Percentiles rank a stretch among this genome's conserved stretches.
Conservation (phyloP, 768 basidiomycete genomes). For the Fomitopsis pulvina region DNA sequence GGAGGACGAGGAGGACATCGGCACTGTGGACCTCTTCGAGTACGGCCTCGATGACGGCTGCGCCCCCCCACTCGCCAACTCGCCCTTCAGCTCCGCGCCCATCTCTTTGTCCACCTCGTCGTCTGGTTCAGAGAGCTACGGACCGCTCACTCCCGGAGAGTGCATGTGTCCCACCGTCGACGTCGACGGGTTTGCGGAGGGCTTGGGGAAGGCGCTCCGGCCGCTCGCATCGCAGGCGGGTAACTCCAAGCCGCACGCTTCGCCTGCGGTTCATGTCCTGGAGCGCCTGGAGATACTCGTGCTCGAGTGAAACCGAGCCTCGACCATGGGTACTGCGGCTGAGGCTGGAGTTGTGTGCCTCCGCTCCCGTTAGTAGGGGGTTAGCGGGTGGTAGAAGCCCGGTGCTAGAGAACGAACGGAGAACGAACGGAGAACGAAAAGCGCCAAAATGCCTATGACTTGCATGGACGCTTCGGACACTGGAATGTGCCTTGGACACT, state of each 20-base stretch:
- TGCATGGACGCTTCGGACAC: background rate
- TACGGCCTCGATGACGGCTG: background rate
- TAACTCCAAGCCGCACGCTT: background rate
- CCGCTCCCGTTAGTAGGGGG: background rate
- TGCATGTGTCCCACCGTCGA: background rate
- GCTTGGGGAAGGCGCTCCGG: background rate
- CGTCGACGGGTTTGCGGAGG: background rate
- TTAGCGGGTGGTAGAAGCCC: too few relatives aligned
- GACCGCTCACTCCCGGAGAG: background rate
- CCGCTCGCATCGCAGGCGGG: background rate
- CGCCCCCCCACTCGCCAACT: background rate
- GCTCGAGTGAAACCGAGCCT: background rate
- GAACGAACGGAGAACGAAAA: too few relatives aligned
- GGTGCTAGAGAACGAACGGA: too few relatives aligned
- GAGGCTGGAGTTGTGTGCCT: background rate
- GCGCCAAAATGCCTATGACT: too few relatives aligned
- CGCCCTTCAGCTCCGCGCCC: too few relatives aligned
- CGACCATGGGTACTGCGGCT: background rate
- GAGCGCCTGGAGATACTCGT: slow-evolving; percentile 1
- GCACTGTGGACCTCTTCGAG: background rate
- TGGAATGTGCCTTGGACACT: background rate
- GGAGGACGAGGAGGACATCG: background rate
- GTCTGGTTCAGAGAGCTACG: background rate
- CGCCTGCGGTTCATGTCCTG: background rate
- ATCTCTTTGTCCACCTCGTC: background rate